Conservation (phyloP, 352 stramenopile genomes). For the Pelagophyceae sp. region DNA sequence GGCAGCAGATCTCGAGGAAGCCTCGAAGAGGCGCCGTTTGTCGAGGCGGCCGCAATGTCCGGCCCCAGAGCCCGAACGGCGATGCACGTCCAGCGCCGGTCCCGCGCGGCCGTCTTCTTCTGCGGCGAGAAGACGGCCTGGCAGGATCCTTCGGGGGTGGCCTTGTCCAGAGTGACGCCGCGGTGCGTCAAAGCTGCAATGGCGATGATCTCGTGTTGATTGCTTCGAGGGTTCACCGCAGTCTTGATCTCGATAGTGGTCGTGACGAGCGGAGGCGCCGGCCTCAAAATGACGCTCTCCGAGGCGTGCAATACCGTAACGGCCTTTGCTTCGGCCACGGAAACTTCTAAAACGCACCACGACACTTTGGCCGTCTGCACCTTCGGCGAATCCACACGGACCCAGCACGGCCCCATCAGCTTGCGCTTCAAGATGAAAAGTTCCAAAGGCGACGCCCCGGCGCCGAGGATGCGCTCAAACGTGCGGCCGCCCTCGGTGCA, state of each 20-base stretch:
- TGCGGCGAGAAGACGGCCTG: not conserved
- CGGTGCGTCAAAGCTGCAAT: constrained; percentile 58
- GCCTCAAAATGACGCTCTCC: constrained; percentile 32
- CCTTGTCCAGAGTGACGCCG: constrained; percentile 49
- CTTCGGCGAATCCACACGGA: constrained; percentile 80
- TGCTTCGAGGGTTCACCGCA: constrained; percentile 84
- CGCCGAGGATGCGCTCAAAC: constrained; percentile 89
- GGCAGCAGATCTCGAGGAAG: constrained; percentile 68
- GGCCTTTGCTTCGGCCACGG: constrained; percentile 77
- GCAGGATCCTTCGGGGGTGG: constrained; percentile 35
- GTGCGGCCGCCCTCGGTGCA: constrained; percentile 74
- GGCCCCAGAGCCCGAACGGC: constrained; percentile 36
- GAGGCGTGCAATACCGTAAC: constrained; percentile 49
- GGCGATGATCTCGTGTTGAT: constrained; percentile 89
- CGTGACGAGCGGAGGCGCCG: constrained; percentile 78
- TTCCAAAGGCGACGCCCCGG: constrained; percentile 80
- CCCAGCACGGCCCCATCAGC: constrained; percentile 93
- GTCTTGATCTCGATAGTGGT: constrained; percentile 95
- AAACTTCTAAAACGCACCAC: constrained; percentile 87
- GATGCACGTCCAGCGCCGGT: constrained; percentile 3
- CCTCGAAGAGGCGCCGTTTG: constrained; percentile 29
- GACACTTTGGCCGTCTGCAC: constrained; percentile 33
- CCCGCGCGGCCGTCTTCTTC: not conserved
- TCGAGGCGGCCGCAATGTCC: constrained; percentile 28
- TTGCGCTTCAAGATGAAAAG: constrained; percentile 94